These are phyloP conservation scores for Dendrobium huoshanense DNA, from an alignment of 106 monocot species.

Conservation along the genomic window DNA sequence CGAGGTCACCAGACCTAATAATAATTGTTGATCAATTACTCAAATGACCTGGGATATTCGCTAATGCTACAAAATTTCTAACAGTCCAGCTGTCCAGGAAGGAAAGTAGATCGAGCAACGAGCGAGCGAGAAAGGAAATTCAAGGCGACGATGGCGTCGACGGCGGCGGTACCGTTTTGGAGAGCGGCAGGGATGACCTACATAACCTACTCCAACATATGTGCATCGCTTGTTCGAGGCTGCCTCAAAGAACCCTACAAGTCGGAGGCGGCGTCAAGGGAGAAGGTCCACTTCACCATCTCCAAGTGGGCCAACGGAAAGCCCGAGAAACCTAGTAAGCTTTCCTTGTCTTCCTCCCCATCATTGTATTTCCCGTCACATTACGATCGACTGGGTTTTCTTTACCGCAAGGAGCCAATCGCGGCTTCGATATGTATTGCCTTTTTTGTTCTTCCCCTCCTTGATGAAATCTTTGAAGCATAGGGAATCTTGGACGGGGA, in stretches of 20 bases:
- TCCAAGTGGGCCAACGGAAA: slow-evolving; percentile 79
- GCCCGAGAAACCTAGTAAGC: slow-evolving; percentile 81
- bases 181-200: slow-evolving; percentile 94
- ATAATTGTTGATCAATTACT: too few species aligned
- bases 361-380: neutral
- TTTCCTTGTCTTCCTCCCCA: neutral
- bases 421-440: neutral
- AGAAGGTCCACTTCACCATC: slow-evolving; percentile 94
- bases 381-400: neutral
- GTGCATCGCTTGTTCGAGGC: slow-evolving; percentile 68
- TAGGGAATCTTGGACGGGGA: neutral
- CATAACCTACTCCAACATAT: slow-evolving; percentile 96
- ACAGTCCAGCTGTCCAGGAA: neutral
- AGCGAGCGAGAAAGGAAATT: neutral
- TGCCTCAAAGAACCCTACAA: slow-evolving; percentile 96
- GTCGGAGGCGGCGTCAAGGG: slow-evolving; percentile 68
- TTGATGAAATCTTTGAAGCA: neutral
- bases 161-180: slow-evolving; percentile 90
- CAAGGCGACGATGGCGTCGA: slow-evolving; percentile 18
- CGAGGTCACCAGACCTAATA: too few species aligned
- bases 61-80: too few species aligned
- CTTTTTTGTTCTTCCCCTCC: neutral
- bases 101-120: neutral
- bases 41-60: too few species aligned
- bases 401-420: neutral